These are phyloP conservation scores for Sphagnum tenellum DNA, from an alignment of 225 moss, liverwort and hornwort genomes.

Conservation along the genomic window DNA sequence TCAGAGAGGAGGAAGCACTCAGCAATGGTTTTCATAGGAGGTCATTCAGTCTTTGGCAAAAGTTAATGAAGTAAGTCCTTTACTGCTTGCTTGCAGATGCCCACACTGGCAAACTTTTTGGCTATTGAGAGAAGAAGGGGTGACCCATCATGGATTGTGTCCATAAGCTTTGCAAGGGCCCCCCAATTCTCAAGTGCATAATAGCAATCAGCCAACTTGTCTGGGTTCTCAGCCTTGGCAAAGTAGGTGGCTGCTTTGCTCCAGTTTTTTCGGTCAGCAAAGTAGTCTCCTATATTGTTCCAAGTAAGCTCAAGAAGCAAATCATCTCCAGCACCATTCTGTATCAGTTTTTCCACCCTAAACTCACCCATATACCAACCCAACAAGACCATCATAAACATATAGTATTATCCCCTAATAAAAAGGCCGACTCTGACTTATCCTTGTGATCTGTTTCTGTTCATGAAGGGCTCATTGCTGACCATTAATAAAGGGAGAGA, in stretches of 20 bases:
- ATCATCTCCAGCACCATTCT: conserved; percentile 47
- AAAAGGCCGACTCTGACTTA: too few relatives aligned
- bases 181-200: conserved; percentile 70
- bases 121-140: conserved; percentile 53
- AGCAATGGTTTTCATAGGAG: too few relatives aligned
- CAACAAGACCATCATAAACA: not conserved
- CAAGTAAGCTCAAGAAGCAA: conserved; percentile 55
- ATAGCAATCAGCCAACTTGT: conserved; percentile 70
- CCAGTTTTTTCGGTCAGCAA: conserved; percentile 71
- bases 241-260: conserved; percentile 63
- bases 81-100: conserved; percentile 79
- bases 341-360: conserved; percentile 76
- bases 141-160: conserved; percentile 48
- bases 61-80: not conserved
- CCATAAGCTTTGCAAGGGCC: conserved; percentile 52
- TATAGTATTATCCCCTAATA: too few relatives aligned
- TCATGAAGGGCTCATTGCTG: too few relatives aligned
- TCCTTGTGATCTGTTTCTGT: too few relatives aligned
- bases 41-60: too few relatives aligned
- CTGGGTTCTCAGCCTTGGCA: conserved; percentile 59
- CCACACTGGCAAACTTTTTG: conserved; percentile 72
- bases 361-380: not conserved
- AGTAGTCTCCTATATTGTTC: conserved; percentile 82
- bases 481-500: not conserved
- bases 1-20: too few relatives aligned